Percentiles rank a stretch among this genome's conserved stretches.
phyloP scores from a whole-genome alignment of 75 land plant species.

The Pinus tabuliformis region DNA sequence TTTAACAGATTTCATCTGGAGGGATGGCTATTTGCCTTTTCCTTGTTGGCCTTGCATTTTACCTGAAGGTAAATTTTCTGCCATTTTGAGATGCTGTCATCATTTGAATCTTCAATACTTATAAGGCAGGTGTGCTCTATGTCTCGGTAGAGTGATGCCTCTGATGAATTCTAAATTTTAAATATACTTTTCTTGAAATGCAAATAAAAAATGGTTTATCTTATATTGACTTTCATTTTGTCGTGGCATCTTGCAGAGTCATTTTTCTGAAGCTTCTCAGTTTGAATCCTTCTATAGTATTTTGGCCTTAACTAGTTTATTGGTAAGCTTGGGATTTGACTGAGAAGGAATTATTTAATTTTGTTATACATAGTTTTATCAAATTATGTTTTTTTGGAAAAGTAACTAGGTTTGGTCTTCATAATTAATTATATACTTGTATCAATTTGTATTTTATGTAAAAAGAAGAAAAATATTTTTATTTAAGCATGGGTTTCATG shows the following conservation, averaged over 20 bases:
- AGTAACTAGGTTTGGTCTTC: too few species aligned
- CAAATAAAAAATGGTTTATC: too few species aligned
- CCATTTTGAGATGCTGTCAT: too few species aligned
- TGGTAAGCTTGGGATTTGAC: background rate
- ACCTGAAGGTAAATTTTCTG: slow-evolving; percentile 47
- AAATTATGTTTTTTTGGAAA: background rate
- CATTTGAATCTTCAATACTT: too few species aligned
- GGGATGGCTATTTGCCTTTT: slow-evolving; percentile 71
- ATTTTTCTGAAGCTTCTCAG: background rate
- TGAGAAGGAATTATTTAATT: too few species aligned
- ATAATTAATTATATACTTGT: too few species aligned
- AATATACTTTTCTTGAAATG: background rate
- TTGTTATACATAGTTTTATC: too few species aligned
- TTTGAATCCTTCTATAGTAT: background rate
- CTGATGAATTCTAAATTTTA: background rate
- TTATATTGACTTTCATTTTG: background rate
- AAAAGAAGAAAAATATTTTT: too few species aligned
- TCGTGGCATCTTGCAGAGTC: background rate
- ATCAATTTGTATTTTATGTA: too few species aligned
- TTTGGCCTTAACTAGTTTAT: background rate
- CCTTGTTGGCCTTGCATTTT: slow-evolving; percentile 75
- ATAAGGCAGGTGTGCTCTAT: slow-evolving; percentile 18
- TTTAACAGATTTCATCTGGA: slow-evolving; percentile 61
- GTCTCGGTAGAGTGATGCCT: too few species aligned
- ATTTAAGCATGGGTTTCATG: too few species aligned